phyloP scores from a whole-genome alignment of 495 filamentous ascomycete genomes.

The Penicillium soppii region DNA sequence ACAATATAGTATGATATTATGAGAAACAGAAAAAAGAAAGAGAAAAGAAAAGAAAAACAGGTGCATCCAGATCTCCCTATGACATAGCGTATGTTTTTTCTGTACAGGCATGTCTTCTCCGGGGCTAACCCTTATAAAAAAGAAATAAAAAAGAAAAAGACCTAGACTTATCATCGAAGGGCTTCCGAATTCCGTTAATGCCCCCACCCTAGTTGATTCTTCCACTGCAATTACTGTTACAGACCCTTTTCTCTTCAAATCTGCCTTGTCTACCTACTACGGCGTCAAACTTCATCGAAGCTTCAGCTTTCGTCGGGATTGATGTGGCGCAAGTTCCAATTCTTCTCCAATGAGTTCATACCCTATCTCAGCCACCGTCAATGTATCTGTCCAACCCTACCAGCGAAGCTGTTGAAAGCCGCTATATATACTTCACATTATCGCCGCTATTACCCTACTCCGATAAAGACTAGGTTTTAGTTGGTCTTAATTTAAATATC shows the following conservation, averaged over 20 bases:
- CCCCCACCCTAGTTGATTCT: constrained; percentile 20
- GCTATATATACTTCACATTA: constrained; percentile 25
- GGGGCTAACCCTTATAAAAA: no score
- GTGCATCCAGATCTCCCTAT: neutral
- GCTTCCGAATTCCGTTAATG: constrained; percentile 26
- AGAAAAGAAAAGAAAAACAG: no score
- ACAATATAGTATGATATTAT: no score
- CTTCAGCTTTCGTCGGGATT: constrained; percentile 23
- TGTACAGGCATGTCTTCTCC: constrained; percentile 15
- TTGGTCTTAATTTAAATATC: constrained; percentile 5
- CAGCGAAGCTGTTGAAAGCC: constrained; percentile 21
- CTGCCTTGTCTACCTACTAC: constrained; percentile 38
- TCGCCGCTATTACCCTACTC: constrained; percentile 5
- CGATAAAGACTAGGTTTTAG: constrained; percentile 12
- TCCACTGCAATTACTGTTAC: constrained; percentile 32
- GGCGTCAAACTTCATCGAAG: constrained; percentile 27
- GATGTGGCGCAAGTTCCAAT: constrained; percentile 24
- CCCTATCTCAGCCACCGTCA: constrained; percentile 32
- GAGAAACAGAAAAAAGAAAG: no score
- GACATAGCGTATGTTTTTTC: constrained; percentile 13
- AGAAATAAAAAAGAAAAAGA: no score
- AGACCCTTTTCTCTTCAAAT: constrained; percentile 25
- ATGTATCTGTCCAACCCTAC: constrained; percentile 26
- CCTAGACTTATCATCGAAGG: constrained; percentile 34
- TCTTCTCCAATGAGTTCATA: constrained; percentile 32